phyloP scores from a whole-genome alignment of 2,329 filamentous ascomycete genomes.

The Phialemonium atrogriseum region DNA sequence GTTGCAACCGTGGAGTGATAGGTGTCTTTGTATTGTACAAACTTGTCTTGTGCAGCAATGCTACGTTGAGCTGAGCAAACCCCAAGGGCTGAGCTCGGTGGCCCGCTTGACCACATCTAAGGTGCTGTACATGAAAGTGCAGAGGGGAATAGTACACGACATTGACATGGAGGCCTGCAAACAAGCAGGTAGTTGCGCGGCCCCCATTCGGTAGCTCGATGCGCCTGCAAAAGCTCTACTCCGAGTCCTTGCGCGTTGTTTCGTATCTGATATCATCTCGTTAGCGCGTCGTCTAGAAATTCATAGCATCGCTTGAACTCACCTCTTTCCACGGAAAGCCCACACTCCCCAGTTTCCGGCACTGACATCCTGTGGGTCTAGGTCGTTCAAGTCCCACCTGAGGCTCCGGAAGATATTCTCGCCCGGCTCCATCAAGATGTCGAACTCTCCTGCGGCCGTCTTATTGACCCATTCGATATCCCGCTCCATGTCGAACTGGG shows the following conservation, averaged over 20 bases:
- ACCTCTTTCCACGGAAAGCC: slow-evolving; percentile 97
- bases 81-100: too few relatives aligned
- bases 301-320: slow-evolving; percentile 25
- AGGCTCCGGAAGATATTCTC: slow-evolving; percentile 92
- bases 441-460: slow-evolving; percentile 82
- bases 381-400: slow-evolving; percentile 93
- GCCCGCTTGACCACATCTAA: too few relatives aligned
- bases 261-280: slow-evolving; percentile 44
- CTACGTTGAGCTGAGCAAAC: too few relatives aligned
- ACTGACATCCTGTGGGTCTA: slow-evolving; percentile 87
- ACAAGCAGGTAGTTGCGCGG: too few relatives aligned
- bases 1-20: too few relatives aligned
- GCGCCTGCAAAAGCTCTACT: too few relatives aligned
- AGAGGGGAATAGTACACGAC: too few relatives aligned
- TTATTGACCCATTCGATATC: slow-evolving; percentile 87
- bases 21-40: too few relatives aligned
- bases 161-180: too few relatives aligned
- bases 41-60: too few relatives aligned
- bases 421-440: slow-evolving; percentile 81
- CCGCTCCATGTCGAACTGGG: slow-evolving; percentile 86
- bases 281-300: slow-evolving; percentile 20
- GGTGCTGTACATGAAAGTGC: too few relatives aligned
- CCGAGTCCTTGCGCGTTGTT: slow-evolving; percentile 44
- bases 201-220: too few relatives aligned
- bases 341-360: slow-evolving; percentile 97